A percentile compares a stretch with the other conserved stretches of the same genome.
These are phyloP conservation scores for Penstemon davidsonii DNA, from an alignment of 257 asterid species.

Conservation along the genomic window DNA sequence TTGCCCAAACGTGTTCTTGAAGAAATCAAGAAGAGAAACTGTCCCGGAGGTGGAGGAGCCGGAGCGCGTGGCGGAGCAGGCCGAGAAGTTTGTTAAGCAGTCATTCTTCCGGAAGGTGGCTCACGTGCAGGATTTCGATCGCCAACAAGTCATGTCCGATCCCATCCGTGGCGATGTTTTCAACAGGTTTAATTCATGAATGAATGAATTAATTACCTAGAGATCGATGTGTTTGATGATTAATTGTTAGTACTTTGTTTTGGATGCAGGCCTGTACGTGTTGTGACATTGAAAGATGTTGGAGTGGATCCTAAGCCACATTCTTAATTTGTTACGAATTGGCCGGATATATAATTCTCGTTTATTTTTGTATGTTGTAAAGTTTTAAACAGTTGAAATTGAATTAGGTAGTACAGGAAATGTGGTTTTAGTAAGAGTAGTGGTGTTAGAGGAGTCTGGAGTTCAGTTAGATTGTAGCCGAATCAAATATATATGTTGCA, in stretches of 20 bases:
- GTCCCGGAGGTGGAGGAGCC: slow-evolving; percentile 70
- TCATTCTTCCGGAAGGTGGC: slow-evolving; percentile 66
- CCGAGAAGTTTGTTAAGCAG: slow-evolving; percentile 50
- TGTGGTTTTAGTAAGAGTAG: too few relatives aligned
- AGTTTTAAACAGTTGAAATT: too few relatives aligned
- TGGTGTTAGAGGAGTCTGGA: too few relatives aligned
- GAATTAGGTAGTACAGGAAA: too few relatives aligned
- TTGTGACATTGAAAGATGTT: slow-evolving; percentile 48
- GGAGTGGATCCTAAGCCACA: slow-evolving; percentile 50
- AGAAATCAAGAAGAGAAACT: slow-evolving; percentile 63
- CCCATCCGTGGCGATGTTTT: slow-evolving; percentile 37
- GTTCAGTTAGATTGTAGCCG: too few relatives aligned
- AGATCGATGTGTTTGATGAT: too few relatives aligned
- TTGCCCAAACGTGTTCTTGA: slow-evolving; percentile 58
- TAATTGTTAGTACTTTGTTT: neutral
- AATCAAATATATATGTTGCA: too few relatives aligned
- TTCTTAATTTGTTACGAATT: neutral
- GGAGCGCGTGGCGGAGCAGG: slow-evolving; percentile 49
- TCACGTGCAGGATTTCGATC: slow-evolving; percentile 41
- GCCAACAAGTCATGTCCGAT: slow-evolving; percentile 26
- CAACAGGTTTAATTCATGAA: slow-evolving; percentile 29
- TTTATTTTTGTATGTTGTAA: neutral
- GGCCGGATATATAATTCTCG: neutral
- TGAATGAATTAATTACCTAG: neutral
- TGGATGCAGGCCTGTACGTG: slow-evolving; percentile 40